These are phyloP conservation scores for Globisporangium solare DNA, from an alignment of 352 stramenopile genomes.

Conservation along the genomic window DNA sequence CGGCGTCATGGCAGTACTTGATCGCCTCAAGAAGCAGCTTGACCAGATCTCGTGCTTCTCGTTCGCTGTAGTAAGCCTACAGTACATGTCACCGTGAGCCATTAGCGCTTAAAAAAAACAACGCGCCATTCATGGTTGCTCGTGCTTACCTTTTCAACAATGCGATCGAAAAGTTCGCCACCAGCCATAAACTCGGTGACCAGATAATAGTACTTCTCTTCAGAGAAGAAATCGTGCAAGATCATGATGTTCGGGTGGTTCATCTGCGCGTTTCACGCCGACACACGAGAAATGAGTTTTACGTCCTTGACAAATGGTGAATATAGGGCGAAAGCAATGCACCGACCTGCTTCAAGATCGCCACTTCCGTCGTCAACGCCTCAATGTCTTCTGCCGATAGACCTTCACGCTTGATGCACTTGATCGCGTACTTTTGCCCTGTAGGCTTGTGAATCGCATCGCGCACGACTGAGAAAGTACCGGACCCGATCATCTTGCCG, in stretches of 20 bases:
- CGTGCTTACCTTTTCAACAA: conserved; percentile 74
- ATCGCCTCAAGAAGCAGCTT: conserved; percentile 85
- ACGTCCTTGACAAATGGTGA: too few species aligned
- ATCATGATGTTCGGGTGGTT: conserved; percentile 93
- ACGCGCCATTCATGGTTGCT: background rate
- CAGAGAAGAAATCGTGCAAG: conserved; percentile 91
- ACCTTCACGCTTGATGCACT: conserved; percentile 89
- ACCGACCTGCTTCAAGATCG: conserved; percentile 78
- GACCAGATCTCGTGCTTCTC: conserved; percentile 80
- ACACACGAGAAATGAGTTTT: background rate
- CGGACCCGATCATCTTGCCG: conserved; percentile 85
- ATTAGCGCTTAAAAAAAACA: background rate
- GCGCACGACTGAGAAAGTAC: conserved; percentile 88
- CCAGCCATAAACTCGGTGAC: conserved; percentile 97
- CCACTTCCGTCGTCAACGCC: conserved; percentile 81
- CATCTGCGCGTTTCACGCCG: conserved; percentile 38
- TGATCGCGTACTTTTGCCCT: conserved; percentile 86
- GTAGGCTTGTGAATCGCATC: conserved; percentile 80
- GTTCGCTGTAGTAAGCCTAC: conserved; percentile 88
- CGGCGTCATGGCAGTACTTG: conserved; percentile 84
- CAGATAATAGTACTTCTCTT: conserved; percentile 95
- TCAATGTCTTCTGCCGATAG: conserved; percentile 84
- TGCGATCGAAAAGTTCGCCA: conserved; percentile 84
- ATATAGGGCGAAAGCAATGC: background rate
- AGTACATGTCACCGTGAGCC: background rate